These are phyloP conservation scores for Ophiocordyceps robertsii DNA, from an alignment of 2,329 filamentous ascomycete genomes.

Conservation along the genomic window DNA sequence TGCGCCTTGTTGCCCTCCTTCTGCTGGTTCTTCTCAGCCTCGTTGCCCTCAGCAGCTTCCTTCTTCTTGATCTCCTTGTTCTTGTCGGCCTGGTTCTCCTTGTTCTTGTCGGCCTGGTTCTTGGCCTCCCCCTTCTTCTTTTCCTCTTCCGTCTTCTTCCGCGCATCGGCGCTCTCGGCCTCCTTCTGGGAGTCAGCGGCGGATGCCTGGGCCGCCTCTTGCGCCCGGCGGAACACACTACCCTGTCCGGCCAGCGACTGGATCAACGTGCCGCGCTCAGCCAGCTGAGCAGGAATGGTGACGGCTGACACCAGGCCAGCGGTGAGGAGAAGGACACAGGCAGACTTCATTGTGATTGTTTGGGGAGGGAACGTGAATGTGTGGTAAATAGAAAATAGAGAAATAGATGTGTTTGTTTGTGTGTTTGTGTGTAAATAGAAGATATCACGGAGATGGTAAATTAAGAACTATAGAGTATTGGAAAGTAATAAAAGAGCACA, in stretches of 20 bases:
- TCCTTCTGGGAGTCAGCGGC: not conserved
- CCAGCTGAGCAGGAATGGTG: slow-evolving; percentile 10
- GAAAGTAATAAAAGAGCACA: slow-evolving; percentile 14
- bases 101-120: not conserved
- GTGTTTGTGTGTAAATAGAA: too few species aligned
- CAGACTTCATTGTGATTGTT: slow-evolving; percentile 13
- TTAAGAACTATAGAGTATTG: not conserved
- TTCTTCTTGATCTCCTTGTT: not conserved
- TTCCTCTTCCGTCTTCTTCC: not conserved
- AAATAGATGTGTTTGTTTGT: not conserved
- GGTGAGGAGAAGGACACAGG: slow-evolving; percentile 13
- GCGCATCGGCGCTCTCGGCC: not conserved
- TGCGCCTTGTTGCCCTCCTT: slow-evolving; percentile 3
- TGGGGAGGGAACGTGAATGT: not conserved
- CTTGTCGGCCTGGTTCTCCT: not conserved
- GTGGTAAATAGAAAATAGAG: not conserved
- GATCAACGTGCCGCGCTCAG: slow-evolving; percentile 4
- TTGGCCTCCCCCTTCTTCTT: not conserved
- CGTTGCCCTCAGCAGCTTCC: too few species aligned
- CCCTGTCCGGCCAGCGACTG: slow-evolving; percentile 1
- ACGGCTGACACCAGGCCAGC: slow-evolving; percentile 17
- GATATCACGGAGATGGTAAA: slow-evolving; percentile 1
- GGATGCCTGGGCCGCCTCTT: not conserved
- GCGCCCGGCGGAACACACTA: not conserved
- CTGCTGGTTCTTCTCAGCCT: not conserved